A percentile compares a stretch with the other conserved stretches of the same genome.
These are phyloP conservation scores for Fonsecaea monophora DNA, from an alignment of 2,329 filamentous ascomycete genomes.

Conservation along the genomic window DNA sequence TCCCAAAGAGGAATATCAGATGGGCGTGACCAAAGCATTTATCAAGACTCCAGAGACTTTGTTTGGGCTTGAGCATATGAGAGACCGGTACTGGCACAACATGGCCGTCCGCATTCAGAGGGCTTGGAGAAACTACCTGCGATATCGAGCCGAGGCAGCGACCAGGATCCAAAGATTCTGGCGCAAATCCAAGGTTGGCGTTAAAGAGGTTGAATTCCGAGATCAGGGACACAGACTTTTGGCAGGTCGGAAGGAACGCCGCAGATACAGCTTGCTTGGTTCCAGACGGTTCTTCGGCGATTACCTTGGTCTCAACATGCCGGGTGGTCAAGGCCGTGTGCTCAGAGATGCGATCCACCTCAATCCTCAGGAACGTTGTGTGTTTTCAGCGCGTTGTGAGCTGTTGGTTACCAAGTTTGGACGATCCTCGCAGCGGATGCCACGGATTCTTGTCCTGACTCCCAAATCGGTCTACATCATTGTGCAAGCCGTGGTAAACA, in stretches of 20 bases:
- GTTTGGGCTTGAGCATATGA: constrained; percentile 96
- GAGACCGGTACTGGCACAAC: constrained; percentile 98
- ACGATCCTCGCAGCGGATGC: constrained; percentile 90
- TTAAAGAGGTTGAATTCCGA: constrained; percentile 85
- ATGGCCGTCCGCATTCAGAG: constrained; percentile 98
- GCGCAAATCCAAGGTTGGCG: constrained; percentile 88
- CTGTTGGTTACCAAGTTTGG: constrained; percentile 93
- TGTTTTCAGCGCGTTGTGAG: constrained; percentile 93
- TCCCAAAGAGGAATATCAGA: constrained; percentile 92
- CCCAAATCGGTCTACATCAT: constrained; percentile 88
- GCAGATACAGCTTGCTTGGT: constrained; percentile 87
- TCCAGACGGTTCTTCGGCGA: constrained; percentile 93
- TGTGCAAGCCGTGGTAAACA: constrained; percentile 80
- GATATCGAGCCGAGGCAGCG: constrained; percentile 89
- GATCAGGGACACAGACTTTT: constrained; percentile 86
- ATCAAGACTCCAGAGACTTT: constrained; percentile 98
- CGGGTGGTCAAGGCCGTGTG: constrained; percentile 77
- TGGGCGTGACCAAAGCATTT: constrained; percentile 96
- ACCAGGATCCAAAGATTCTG: constrained; percentile 94
- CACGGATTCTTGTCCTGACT: constrained; percentile 83
- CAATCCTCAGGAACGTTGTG: constrained; percentile 71
- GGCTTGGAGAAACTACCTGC: constrained; percentile 94
- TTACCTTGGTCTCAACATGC: constrained; percentile 87
- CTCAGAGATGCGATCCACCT: constrained; percentile 78
- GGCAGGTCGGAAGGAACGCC: constrained; percentile 84